phyloP scores from a whole-genome alignment of 2,329 filamentous ascomycete genomes.

The Colletotrichum zoysiae region DNA sequence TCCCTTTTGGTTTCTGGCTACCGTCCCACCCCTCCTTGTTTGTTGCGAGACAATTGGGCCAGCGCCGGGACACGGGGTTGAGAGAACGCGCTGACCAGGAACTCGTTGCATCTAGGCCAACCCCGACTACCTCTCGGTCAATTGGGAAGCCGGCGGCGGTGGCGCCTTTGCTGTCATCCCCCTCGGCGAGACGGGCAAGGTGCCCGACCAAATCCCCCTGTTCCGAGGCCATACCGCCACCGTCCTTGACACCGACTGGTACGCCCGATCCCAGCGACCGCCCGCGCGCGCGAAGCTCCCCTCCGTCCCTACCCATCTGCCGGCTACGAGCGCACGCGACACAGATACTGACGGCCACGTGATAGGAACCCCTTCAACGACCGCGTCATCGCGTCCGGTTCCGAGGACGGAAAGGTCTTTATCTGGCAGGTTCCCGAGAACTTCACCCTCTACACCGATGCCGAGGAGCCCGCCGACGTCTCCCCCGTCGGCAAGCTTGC shows the following conservation, averaged over 20 bases:
- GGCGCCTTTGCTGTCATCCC: slow-evolving; percentile 98
- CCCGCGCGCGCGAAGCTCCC: slow-evolving; percentile 15
- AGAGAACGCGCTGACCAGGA: slow-evolving; percentile 22
- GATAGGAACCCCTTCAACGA: slow-evolving; percentile 96
- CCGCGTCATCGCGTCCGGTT: slow-evolving; percentile 89
- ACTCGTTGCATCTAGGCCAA: slow-evolving; percentile 75
- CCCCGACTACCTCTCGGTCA: slow-evolving; percentile 94
- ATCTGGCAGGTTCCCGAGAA: slow-evolving; percentile 93
- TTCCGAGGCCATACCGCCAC: slow-evolving; percentile 97
- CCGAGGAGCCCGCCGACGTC: slow-evolving; percentile 86
- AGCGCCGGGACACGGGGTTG: neutral
- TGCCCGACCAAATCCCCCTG: slow-evolving; percentile 92
- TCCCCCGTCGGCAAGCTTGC: slow-evolving; percentile 83
- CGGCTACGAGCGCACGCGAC: slow-evolving; percentile 33
- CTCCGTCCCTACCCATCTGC: slow-evolving; percentile 20
- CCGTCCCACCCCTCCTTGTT: neutral
- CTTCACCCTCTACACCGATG: slow-evolving; percentile 87
- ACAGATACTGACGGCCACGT: slow-evolving; percentile 46
- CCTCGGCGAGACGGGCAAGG: slow-evolving; percentile 86
- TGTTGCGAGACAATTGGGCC: slow-evolving; percentile 27
- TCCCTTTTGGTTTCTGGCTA: neutral
- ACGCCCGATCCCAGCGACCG: slow-evolving; percentile 53
- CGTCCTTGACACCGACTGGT: slow-evolving; percentile 98
- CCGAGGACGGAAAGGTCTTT: slow-evolving; percentile 97
- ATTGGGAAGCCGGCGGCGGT: slow-evolving; percentile 97